Conservation (phyloP, 2,329 filamentous ascomycete genomes). For the Xylariaceae sp. region DNA sequence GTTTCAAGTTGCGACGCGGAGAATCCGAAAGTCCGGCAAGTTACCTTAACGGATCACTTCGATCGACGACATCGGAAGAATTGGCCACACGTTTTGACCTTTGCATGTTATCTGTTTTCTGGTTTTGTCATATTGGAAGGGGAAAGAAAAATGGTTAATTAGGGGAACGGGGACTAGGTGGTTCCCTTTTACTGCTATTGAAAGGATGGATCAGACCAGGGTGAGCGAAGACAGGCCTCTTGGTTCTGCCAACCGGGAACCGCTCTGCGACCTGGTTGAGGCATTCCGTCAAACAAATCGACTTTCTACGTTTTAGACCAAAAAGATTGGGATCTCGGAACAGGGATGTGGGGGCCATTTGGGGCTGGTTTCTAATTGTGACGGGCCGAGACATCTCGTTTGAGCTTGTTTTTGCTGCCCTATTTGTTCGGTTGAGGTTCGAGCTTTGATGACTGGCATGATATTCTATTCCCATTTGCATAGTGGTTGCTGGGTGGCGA, state of each 20-base stretch:
- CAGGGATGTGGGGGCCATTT: slow-evolving; percentile 5
- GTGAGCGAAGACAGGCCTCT: not conserved
- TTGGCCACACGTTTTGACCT: not conserved
- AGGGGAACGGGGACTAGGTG: not conserved
- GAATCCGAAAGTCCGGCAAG: not conserved
- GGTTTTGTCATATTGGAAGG: not conserved
- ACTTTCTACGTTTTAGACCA: slow-evolving; percentile 17
- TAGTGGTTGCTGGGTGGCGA: slow-evolving; percentile 10
- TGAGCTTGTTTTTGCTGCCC: slow-evolving; percentile 7
- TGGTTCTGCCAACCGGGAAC: not conserved
- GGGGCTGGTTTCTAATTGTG: slow-evolving; percentile 15
- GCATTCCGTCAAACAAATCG: not conserved
- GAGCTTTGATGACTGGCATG: slow-evolving; percentile 31
- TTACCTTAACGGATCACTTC: not conserved
- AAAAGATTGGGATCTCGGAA: slow-evolving; percentile 11
- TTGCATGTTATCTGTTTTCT: not conserved
- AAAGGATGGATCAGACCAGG: not conserved
- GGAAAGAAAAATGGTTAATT: slow-evolving; percentile 2
- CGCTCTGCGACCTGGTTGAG: not conserved
- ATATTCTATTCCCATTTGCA: slow-evolving; percentile 21
- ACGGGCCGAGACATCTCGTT: slow-evolving; percentile 1
- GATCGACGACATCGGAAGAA: not conserved
- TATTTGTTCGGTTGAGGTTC: slow-evolving; percentile 7
- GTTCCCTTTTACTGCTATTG: not conserved
- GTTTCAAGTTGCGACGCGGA: not conserved